Evolutionary conservation across 352 stramenopile genomes (phyloP), one percentile per base, ranked within the genome.

Genomic region (Phytophthora brassicae): DNA sequence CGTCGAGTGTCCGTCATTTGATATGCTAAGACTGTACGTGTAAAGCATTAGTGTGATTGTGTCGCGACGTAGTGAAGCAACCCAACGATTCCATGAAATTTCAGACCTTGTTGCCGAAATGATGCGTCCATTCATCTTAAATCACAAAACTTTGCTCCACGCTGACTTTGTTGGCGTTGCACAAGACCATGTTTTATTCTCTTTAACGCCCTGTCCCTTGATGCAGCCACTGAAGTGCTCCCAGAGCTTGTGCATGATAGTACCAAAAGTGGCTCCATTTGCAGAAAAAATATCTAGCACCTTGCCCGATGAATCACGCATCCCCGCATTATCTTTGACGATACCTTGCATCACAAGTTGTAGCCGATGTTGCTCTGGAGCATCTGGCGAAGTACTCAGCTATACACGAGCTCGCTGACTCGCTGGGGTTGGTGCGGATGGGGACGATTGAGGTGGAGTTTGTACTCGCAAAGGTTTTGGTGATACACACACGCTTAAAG

Each of bases 241-340:
- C 47, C 47, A 55, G 3, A 55, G 17, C 19, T 55, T 43, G 31
- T 55, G 47, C 19, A 55, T 31, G 17, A 55, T 55, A n/a, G 19
- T 31, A 35, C 19, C 20, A 23, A 55, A 55, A 2, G 47, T 26
- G 17, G n/a, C 31, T 13, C 17, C 29, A 55, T 33, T 55, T 42
- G n/a, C 47, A 45, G 47, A n/a, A 11, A 55, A 55, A 23, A 44
- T 31, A 12, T 31, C 47, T 6, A 55, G 47, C 6, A 31, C 2
- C 19, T 7, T 55, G 11, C 31, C 47, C 3, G 28, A 41, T 13
- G 17, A 3, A 22, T 44, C 28, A 0, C 47, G 29, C 33, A 31
- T 16, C 22, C 48, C 48, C 14, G 35, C 33, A 20, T 31, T 56
- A 13, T 39, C 28, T 17, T 56, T 45, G 31, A 38, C 31, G 8